Conservation (phyloP, 2,329 filamentous ascomycete species). For the Talaromyces islandicus region DNA sequence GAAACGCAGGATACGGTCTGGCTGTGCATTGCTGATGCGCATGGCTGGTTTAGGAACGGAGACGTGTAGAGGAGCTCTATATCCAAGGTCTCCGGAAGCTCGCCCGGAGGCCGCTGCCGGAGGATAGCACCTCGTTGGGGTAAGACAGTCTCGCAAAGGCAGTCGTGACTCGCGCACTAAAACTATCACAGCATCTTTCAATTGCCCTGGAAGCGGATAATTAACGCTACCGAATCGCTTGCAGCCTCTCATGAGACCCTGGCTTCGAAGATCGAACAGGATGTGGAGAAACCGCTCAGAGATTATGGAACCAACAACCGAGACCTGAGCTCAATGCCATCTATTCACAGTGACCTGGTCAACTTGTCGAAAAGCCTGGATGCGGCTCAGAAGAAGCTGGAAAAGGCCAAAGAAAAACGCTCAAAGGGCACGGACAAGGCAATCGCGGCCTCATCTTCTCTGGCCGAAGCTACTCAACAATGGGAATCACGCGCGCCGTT, state of each 20-base stretch:
- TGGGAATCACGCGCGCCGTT: constrained; percentile 95
- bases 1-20: too few species aligned
- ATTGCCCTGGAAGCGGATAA: constrained; percentile 80
- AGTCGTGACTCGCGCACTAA: background rate
- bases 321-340: constrained; percentile 75
- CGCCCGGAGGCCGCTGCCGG: constrained; percentile 65
- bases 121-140: constrained; percentile 78
- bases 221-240: constrained; percentile 70
- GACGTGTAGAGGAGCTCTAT: constrained; percentile 86
- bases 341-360: constrained; percentile 74
- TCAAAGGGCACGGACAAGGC: constrained; percentile 68
- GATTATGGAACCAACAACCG: constrained; percentile 64
- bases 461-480: constrained; percentile 73
- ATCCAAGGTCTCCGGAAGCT: constrained; percentile 76
- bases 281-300: constrained; percentile 79
- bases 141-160: constrained; percentile 43
- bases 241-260: constrained; percentile 79
- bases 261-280: constrained; percentile 74
- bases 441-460: constrained; percentile 63
- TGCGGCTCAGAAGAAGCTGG: constrained; percentile 73
- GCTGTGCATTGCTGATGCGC: background rate
- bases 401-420: constrained; percentile 76
- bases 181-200: constrained; percentile 69
- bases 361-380: constrained; percentile 79
- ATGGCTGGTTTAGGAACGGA: constrained; percentile 66